Conservation (phyloP, 2,329 filamentous ascomycete genomes). For the Ophiostoma ulmi region DNA sequence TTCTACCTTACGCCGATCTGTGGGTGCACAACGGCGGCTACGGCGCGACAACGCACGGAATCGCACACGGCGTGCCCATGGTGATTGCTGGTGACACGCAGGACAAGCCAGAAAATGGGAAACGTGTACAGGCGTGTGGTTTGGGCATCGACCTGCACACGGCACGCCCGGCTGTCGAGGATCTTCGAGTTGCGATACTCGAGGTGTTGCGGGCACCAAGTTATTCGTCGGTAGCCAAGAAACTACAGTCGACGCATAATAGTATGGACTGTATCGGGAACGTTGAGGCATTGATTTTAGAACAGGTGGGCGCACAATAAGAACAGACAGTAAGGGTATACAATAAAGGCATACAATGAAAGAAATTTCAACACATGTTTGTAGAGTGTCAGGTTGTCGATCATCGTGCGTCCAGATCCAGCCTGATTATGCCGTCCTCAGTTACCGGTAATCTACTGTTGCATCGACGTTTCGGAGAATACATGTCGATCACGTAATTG, state of each 20-base stretch:
- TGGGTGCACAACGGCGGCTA: slow-evolving; percentile 42
- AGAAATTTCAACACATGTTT: neutral
- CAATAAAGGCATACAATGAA: neutral
- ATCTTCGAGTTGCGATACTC: slow-evolving; percentile 32
- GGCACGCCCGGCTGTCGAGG: slow-evolving; percentile 30
- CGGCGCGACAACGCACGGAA: slow-evolving; percentile 39
- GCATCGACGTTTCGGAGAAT: slow-evolving; percentile 7
- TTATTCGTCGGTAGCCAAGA: slow-evolving; percentile 28
- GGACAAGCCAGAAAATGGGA: slow-evolving; percentile 40
- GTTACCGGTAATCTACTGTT: neutral
- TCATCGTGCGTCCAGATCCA: slow-evolving; percentile 10
- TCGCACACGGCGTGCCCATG: slow-evolving; percentile 40
- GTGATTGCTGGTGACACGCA: slow-evolving; percentile 40
- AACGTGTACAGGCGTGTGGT: slow-evolving; percentile 35
- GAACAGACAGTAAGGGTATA: neutral
- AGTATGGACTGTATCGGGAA: slow-evolving; percentile 33
- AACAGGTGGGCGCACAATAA: neutral
- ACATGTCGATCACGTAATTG: slow-evolving; percentile 4
- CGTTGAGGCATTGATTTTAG: slow-evolving; percentile 29
- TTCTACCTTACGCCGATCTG: slow-evolving; percentile 36
- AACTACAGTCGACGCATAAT: slow-evolving; percentile 32
- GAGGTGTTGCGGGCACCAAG: slow-evolving; percentile 31
- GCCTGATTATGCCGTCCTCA: slow-evolving; percentile 10
- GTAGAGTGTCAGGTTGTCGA: slow-evolving; percentile 6
- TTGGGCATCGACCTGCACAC: slow-evolving; percentile 35